Evolutionary conservation across 495 filamentous ascomycete genomes (phyloP).

Genomic region (Podospora comata): DNA sequence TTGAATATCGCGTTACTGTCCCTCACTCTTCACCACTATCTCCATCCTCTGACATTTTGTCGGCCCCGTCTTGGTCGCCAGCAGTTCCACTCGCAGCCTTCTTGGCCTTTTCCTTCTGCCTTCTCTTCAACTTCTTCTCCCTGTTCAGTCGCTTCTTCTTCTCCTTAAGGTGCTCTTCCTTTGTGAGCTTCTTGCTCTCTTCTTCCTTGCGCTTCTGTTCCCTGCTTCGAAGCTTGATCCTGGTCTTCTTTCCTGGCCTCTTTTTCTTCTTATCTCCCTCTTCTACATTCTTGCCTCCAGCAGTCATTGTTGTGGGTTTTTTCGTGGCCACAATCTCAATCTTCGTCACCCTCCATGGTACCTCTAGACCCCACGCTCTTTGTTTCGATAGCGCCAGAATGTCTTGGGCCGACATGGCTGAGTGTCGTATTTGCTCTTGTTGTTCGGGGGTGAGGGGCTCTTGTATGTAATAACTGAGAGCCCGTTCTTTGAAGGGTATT

Average conservation of each 20-base stretch:
- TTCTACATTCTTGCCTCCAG: background rate
- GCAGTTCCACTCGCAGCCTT: slow-evolving; percentile 34
- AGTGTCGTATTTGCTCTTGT: slow-evolving; percentile 32
- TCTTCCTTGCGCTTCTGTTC: slow-evolving; percentile 30
- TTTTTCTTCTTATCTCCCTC: slow-evolving; percentile 33
- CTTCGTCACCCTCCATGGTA: slow-evolving; percentile 54
- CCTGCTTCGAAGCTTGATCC: slow-evolving; percentile 45
- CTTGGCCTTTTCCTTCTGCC: slow-evolving; percentile 49
- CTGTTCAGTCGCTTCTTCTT: slow-evolving; percentile 54
- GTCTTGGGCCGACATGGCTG: slow-evolving; percentile 46
- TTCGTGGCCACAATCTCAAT: slow-evolving; percentile 25
- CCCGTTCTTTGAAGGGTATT: slow-evolving; percentile 33
- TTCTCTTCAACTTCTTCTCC: slow-evolving; percentile 51
- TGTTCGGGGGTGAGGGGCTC: slow-evolving; percentile 32
- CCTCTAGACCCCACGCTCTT: slow-evolving; percentile 51
- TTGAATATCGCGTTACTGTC: background rate
- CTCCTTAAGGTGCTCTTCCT: slow-evolving; percentile 48
- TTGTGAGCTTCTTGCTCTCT: slow-evolving; percentile 30
- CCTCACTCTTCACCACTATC: background rate
- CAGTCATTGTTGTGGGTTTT: background rate
- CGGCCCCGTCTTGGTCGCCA: slow-evolving; percentile 5
- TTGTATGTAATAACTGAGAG: slow-evolving; percentile 46
- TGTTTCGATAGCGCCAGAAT: slow-evolving; percentile 38
- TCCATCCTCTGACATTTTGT: background rate
- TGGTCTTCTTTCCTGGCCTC: slow-evolving; percentile 52